Percentiles rank a stretch among this genome's conserved stretches.
Conservation (phyloP, 2,329 filamentous ascomycete genomes). For the Myotisia sp. region DNA sequence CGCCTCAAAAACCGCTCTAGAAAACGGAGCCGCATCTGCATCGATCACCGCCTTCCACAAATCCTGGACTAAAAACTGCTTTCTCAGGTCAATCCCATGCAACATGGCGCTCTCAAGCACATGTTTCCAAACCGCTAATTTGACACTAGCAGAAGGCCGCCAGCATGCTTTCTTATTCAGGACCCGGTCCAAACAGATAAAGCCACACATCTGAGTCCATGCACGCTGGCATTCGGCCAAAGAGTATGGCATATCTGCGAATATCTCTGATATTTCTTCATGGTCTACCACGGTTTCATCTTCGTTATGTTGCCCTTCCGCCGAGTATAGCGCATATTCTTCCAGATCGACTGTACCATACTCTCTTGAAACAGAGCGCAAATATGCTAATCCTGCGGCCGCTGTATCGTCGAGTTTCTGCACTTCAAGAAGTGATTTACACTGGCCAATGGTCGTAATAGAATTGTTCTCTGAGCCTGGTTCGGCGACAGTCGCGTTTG, state of each 20-base stretch:
- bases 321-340: too few relatives aligned
- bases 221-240: slow-evolving; percentile 35
- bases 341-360: slow-evolving; percentile 16
- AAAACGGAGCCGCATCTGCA: slow-evolving; percentile 22
- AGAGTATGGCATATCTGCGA: slow-evolving; percentile 40
- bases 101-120: slow-evolving; percentile 26
- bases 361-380: slow-evolving; percentile 9
- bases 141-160: slow-evolving; percentile 35
- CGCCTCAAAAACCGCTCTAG: slow-evolving; percentile 25
- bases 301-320: too few relatives aligned
- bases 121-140: slow-evolving; percentile 37
- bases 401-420: slow-evolving; percentile 17
- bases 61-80: slow-evolving; percentile 29
- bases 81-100: slow-evolving; percentile 27
- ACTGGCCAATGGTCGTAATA: slow-evolving; percentile 31
- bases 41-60: slow-evolving; percentile 28
- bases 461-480: slow-evolving; percentile 13
- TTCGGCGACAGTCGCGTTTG: slow-evolving; percentile 11
- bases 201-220: slow-evolving; percentile 40
- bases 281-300: slow-evolving; percentile 9
- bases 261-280: slow-evolving; percentile 19
- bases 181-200: slow-evolving; percentile 27
- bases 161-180: slow-evolving; percentile 20
- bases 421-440: slow-evolving; percentile 34
- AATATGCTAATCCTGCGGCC: neutral